Percentiles rank a stretch among this genome's conserved stretches.
phyloP scores from a whole-genome alignment of 495 filamentous ascomycete species.

The Aspergillus saccharolyticus region DNA sequence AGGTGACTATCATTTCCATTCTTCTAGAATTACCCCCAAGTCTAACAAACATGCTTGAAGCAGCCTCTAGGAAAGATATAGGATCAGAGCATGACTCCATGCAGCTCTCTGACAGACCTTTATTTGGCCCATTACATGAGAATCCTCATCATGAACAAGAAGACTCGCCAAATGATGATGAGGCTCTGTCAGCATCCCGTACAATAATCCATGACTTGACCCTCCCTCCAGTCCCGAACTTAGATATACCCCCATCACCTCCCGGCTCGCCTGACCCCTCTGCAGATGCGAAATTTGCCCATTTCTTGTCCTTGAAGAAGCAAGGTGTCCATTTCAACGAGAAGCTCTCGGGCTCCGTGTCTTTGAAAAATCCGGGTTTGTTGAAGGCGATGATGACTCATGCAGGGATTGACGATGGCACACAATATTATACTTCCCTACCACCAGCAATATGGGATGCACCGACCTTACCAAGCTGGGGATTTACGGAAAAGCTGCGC shows the following conservation, averaged over 20 bases:
- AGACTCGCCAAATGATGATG: slow-evolving; percentile 41
- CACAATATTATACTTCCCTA: slow-evolving; percentile 75
- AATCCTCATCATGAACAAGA: slow-evolving; percentile 19
- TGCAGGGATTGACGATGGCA: slow-evolving; percentile 60
- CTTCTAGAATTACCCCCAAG: not conserved
- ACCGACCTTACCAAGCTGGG: slow-evolving; percentile 58
- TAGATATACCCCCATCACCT: slow-evolving; percentile 80
- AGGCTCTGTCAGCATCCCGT: slow-evolving; percentile 65
- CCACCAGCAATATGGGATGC: slow-evolving; percentile 64
- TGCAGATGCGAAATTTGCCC: slow-evolving; percentile 69
- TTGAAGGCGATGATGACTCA: slow-evolving; percentile 75
- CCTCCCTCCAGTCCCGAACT: slow-evolving; percentile 71
- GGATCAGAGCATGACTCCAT: not conserved
- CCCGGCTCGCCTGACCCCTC: slow-evolving; percentile 63
- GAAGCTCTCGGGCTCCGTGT: slow-evolving; percentile 63
- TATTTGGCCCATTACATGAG: slow-evolving; percentile 41
- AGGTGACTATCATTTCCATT: slow-evolving; percentile 16
- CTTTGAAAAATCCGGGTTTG: slow-evolving; percentile 76
- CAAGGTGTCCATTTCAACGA: slow-evolving; percentile 89
- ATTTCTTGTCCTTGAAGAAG: slow-evolving; percentile 80
- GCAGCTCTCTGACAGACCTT: slow-evolving; percentile 32
- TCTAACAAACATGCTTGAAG: slow-evolving; percentile 4
- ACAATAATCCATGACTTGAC: slow-evolving; percentile 72
- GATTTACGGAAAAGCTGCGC: slow-evolving; percentile 68
- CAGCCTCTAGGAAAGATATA: not conserved